These are phyloP conservation scores for Cadophora malorum DNA, from an alignment of 2,329 filamentous ascomycete genomes.

Conservation along the genomic window DNA sequence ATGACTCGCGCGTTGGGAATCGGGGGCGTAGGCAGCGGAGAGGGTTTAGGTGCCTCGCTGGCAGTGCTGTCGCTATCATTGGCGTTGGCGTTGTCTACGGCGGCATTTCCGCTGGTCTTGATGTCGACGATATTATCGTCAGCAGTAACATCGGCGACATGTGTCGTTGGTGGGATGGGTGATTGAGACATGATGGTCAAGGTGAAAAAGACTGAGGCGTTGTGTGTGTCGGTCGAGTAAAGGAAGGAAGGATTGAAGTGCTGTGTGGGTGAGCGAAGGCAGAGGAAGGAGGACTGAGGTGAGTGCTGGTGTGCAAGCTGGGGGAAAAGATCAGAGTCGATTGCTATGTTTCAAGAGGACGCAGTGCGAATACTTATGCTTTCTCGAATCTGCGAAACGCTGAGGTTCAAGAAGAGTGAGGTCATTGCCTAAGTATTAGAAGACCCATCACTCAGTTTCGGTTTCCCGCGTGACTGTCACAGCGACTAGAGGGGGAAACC, in stretches of 20 bases:
- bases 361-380: neutral
- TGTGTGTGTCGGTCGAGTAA: neutral
- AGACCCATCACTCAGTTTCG: neutral
- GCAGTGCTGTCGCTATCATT: neutral
- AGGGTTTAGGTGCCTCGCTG: neutral
- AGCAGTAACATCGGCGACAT: neutral
- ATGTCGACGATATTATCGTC: neutral
- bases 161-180: neutral
- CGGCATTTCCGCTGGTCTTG: neutral
- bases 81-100: neutral
- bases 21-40: neutral
- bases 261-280: too few relatives aligned
- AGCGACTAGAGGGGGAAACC: neutral
- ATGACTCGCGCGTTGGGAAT: neutral
- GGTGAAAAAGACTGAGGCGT: too few relatives aligned
- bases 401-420: neutral
- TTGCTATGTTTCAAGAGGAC: too few relatives aligned
- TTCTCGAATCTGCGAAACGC: neutral
- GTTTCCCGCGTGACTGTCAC: neutral
- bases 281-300: too few relatives aligned
- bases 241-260: too few relatives aligned
- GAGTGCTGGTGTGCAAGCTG: too few relatives aligned
- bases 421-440: neutral
- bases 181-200: neutral
- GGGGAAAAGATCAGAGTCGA: too few relatives aligned